A percentile compares a stretch with the other conserved stretches of the same genome.
Conservation (phyloP, 805 yeast species). For the Kuraishia floccosa region DNA sequence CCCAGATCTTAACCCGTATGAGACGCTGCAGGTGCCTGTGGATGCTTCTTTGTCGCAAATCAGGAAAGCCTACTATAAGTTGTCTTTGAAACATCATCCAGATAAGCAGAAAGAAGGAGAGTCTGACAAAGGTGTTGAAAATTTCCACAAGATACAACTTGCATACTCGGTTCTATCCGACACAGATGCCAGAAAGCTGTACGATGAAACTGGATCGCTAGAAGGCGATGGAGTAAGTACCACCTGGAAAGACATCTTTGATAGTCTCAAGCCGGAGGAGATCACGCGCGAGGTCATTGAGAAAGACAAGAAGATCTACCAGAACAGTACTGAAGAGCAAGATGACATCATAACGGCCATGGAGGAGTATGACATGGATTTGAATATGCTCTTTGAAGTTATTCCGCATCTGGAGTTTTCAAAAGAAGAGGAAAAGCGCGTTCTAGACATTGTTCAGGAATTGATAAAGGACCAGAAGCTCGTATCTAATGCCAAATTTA, state of each 20-base stretch:
- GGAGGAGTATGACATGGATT: slow-evolving; percentile 52
- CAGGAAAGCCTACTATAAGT: slow-evolving; percentile 55
- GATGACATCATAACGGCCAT: slow-evolving; percentile 54
- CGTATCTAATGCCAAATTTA: slow-evolving; percentile 28
- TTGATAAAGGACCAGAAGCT: slow-evolving; percentile 27
- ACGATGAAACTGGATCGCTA: slow-evolving; percentile 62
- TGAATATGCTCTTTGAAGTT: slow-evolving; percentile 56
- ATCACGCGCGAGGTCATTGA: slow-evolving; percentile 58
- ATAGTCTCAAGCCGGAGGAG: slow-evolving; percentile 28
- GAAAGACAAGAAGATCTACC: slow-evolving; percentile 56
- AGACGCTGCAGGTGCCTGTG: slow-evolving; percentile 27
- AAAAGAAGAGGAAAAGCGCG: slow-evolving; percentile 48
- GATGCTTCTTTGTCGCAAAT: slow-evolving; percentile 39
- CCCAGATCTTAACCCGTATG: slow-evolving; percentile 55
- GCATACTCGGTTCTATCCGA: slow-evolving; percentile 65
- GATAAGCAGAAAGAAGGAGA: slow-evolving; percentile 39
- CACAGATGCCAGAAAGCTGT: slow-evolving; percentile 37
- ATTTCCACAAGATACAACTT: slow-evolving; percentile 65
- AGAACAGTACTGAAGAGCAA: slow-evolving; percentile 45
- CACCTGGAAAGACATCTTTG: slow-evolving; percentile 51
- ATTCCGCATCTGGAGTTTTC: slow-evolving; percentile 67
- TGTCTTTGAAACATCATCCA: slow-evolving; percentile 59
- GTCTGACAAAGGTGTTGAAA: slow-evolving; percentile 18
- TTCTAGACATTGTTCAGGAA: slow-evolving; percentile 37
- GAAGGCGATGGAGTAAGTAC: slow-evolving; percentile 23